Evolutionary conservation across 1,139 yeast species (phyloP).

Genomic region (Sugiyamaella sp.): DNA sequence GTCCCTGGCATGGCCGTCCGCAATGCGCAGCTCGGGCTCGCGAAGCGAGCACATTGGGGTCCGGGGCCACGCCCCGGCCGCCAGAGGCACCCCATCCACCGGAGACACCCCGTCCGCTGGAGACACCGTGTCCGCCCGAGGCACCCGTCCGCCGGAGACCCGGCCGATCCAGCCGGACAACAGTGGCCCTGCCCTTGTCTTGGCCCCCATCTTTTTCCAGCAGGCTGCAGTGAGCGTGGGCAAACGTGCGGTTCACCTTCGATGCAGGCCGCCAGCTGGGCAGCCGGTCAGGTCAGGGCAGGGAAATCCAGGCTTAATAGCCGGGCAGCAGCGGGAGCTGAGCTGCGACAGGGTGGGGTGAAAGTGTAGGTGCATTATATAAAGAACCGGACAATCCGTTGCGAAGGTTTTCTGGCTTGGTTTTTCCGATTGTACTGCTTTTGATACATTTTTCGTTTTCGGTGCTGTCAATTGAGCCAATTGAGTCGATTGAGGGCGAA

Average conservation of each 20-base stretch:
- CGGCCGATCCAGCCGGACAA: not conserved
- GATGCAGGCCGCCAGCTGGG: no score
- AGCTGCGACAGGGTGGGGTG: not conserved
- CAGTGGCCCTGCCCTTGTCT: slow-evolving; percentile 19
- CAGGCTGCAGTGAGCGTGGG: not conserved
- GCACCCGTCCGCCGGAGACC: not conserved
- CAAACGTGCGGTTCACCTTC: no score
- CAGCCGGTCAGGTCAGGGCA: no score
- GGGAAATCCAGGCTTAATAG: no score
- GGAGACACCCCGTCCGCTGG: not conserved
- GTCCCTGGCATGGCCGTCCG: not conserved
- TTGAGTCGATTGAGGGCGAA: no score
- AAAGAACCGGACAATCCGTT: not conserved
- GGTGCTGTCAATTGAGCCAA: not conserved
- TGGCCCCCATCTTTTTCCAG: slow-evolving; percentile 4
- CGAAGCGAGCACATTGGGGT: not conserved
- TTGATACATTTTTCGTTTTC: not conserved
- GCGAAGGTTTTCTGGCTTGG: not conserved
- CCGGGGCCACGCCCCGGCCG: slow-evolving; percentile 1
- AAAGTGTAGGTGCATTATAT: not conserved
- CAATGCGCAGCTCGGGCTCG: not conserved
- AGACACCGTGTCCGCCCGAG: not conserved
- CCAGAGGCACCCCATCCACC: not conserved
- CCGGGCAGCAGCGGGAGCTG: not conserved
- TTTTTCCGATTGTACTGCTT: not conserved